phyloP scores from a whole-genome alignment of 176 grass and related monocot genomes.

The Poa pratensis region DNA sequence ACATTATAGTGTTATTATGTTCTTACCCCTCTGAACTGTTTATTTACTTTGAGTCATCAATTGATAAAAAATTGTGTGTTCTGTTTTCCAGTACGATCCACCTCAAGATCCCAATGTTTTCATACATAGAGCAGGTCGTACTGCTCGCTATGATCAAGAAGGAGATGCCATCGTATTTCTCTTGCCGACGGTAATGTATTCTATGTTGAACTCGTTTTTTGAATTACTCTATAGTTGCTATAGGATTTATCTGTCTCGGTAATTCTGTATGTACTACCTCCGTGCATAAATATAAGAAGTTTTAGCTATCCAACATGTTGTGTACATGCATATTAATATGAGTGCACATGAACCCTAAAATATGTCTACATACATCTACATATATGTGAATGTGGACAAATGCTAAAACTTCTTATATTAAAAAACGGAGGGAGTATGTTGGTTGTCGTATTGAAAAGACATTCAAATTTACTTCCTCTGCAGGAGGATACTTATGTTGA shows the following conservation, averaged over 20 bases:
- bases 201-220: not conserved
- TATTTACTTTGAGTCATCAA: slow-evolving; percentile 1
- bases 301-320: no score
- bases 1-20: not conserved
- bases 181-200: slow-evolving; percentile 70
- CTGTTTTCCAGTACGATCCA: slow-evolving; percentile 78
- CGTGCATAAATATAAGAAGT: no score
- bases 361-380: no score
- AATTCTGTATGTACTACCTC: not conserved
- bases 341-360: no score
- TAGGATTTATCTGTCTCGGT: slow-evolving; percentile 15
- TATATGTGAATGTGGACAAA: no score
- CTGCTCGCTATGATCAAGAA: slow-evolving; percentile 86
- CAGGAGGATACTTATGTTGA: slow-evolving; percentile 96
- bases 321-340: no score
- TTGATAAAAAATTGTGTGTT: slow-evolving; percentile 28
- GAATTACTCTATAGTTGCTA: not conserved
- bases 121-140: slow-evolving; percentile 89
- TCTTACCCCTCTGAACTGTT: slow-evolving; percentile 26
- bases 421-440: no score
- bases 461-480: slow-evolving; percentile 11
- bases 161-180: slow-evolving; percentile 94
- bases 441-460: slow-evolving; percentile 20
- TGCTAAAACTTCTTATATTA: no score
- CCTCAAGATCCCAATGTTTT: slow-evolving; percentile 99